Conservation (phyloP, 768 basidiomycete species). For the Sarcodon sp. region DNA sequence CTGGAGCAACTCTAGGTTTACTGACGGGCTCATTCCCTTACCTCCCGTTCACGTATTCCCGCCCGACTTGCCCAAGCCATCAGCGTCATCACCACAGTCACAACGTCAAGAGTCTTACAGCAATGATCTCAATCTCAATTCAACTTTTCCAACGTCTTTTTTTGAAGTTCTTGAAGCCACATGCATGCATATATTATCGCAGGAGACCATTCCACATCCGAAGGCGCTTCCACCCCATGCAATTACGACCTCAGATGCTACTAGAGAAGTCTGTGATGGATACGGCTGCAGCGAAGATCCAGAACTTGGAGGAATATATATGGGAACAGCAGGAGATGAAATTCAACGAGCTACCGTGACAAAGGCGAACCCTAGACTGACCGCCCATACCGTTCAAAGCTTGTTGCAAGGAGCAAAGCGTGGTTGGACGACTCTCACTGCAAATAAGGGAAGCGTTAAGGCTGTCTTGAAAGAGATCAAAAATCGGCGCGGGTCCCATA, state of each 20-base stretch:
- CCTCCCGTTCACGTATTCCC: slow-evolving; percentile 44
- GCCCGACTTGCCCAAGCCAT: slow-evolving; percentile 11
- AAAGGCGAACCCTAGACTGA: slow-evolving; percentile 44
- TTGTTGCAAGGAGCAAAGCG: slow-evolving; percentile 53
- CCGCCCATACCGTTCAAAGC: slow-evolving; percentile 67
- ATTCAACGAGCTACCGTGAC: slow-evolving; percentile 42
- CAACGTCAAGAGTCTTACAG: slow-evolving; percentile 1
- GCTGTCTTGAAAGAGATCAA: slow-evolving; percentile 62
- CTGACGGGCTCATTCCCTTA: slow-evolving; percentile 37
- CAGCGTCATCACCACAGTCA: not conserved
- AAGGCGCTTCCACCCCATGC: slow-evolving; percentile 1
- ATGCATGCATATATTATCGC: slow-evolving; percentile 40
- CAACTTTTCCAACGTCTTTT: slow-evolving; percentile 18
- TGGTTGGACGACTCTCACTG: slow-evolving; percentile 82
- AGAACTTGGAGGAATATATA: too few species aligned
- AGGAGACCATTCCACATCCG: slow-evolving; percentile 19
- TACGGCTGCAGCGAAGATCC: too few species aligned
- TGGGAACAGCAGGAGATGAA: slow-evolving; percentile 13
- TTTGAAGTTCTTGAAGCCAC: slow-evolving; percentile 35
- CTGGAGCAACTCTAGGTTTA: slow-evolving; percentile 54
- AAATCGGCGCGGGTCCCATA: slow-evolving; percentile 13
- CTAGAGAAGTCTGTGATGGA: too few species aligned
- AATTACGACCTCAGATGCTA: not conserved
- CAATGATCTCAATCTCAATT: not conserved
- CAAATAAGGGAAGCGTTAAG: slow-evolving; percentile 68